phyloP scores from a whole-genome alignment of 495 filamentous ascomycete genomes.

The Penicillium atrosanguineum region DNA sequence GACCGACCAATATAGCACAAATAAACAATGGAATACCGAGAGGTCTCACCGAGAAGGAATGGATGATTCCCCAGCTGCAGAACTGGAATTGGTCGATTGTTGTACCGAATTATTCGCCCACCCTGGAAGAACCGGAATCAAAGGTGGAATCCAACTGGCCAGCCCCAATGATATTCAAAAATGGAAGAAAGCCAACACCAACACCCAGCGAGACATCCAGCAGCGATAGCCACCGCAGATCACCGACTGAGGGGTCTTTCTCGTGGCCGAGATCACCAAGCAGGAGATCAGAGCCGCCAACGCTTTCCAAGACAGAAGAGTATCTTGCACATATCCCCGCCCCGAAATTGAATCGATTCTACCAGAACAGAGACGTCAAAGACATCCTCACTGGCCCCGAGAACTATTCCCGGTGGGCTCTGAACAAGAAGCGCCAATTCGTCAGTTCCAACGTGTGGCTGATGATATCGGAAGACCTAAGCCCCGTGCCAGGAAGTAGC shows the following conservation, averaged over 20 bases:
- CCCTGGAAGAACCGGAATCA: background rate
- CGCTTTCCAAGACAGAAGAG: background rate
- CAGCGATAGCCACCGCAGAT: background rate
- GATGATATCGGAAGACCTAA: background rate
- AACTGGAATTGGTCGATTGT: background rate
- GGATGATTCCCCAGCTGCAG: background rate
- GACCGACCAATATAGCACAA: background rate
- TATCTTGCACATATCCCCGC: background rate
- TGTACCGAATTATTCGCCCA: background rate
- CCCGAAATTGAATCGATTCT: background rate
- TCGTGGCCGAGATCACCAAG: background rate
- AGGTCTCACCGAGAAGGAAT: background rate
- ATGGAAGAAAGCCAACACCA: background rate
- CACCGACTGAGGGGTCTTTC: background rate
- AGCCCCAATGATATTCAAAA: background rate
- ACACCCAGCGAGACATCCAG: background rate
- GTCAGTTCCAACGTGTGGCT: background rate
- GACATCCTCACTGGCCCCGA: slow-evolving; percentile 8
- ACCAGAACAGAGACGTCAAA: background rate
- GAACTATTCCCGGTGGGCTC: slow-evolving; percentile 5
- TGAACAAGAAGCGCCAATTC: background rate
- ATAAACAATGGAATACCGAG: background rate
- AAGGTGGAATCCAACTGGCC: background rate
- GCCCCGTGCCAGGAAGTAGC: background rate
- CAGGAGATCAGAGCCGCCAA: background rate